Evolutionary conservation across 2,329 filamentous ascomycete species (phyloP).

Genomic region (Sphaerulina vaccinii): DNA sequence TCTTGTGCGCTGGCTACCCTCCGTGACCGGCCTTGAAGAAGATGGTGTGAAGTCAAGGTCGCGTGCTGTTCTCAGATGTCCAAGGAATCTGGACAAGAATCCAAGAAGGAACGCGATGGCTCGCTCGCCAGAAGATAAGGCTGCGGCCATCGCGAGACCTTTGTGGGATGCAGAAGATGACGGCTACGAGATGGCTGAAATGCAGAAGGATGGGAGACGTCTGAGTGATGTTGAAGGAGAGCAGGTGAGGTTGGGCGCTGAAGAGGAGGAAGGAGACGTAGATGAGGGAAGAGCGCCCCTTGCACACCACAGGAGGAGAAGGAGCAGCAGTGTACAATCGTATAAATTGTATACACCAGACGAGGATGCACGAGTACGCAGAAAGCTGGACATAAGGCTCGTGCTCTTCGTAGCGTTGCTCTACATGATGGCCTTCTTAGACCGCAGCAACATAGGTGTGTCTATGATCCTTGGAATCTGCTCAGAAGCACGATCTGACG

Average conservation of each 20-base stretch:
- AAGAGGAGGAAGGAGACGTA: constrained; percentile 27
- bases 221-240: constrained; percentile 5
- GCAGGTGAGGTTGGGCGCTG: constrained; percentile 12
- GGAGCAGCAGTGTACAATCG: constrained; percentile 38
- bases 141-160: background rate
- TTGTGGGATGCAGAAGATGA: constrained; percentile 11
- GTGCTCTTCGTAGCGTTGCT: constrained; percentile 79
- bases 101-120: background rate
- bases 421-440: constrained; percentile 82
- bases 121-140: background rate
- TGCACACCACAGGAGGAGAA: constrained; percentile 20
- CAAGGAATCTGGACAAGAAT: background rate
- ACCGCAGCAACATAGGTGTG: constrained; percentile 68
- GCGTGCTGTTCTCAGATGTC: constrained; percentile 5
- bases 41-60: background rate
- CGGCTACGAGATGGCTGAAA: constrained; percentile 29
- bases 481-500: background rate
- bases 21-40: background rate
- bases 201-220: constrained; percentile 25
- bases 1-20: background rate
- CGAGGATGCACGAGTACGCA: constrained; percentile 55
- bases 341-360: constrained; percentile 60
- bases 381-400: constrained; percentile 73
- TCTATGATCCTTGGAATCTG: constrained; percentile 6
- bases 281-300: constrained; percentile 24